Conservation (phyloP, 1,284 basidiomycete genomes). For the Rhodotorula sp. region DNA sequence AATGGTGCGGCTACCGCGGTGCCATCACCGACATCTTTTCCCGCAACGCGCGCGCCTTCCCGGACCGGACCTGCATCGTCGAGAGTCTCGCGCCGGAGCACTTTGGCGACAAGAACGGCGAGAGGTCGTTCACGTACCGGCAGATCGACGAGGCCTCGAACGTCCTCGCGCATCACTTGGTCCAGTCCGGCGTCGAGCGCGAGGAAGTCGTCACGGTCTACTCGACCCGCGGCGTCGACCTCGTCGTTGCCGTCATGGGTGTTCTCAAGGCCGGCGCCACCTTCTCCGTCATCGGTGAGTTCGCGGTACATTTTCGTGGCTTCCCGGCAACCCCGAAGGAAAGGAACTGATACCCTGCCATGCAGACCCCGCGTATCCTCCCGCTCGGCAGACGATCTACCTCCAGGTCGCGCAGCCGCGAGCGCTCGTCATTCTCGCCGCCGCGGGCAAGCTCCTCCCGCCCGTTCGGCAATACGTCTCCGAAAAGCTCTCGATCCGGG, state of each 20-base stretch:
- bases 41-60: slow-evolving; percentile 70
- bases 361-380: slow-evolving; percentile 92
- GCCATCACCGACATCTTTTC: slow-evolving; percentile 94
- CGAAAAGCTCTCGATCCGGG: slow-evolving; percentile 78
- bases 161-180: slow-evolving; percentile 84
- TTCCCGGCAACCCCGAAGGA: neutral
- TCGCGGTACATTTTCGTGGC: neutral
- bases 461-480: slow-evolving; percentile 82
- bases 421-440: slow-evolving; percentile 87
- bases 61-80: slow-evolving; percentile 77
- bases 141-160: slow-evolving; percentile 84
- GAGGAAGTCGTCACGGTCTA: slow-evolving; percentile 99
- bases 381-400: slow-evolving; percentile 92
- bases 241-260: slow-evolving; percentile 96
- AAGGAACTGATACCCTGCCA: neutral
- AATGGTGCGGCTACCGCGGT: slow-evolving; percentile 97
- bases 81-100: slow-evolving; percentile 63
- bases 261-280: slow-evolving; percentile 95
- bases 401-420: slow-evolving; percentile 90
- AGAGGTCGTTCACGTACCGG: slow-evolving; percentile 69
- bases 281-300: slow-evolving; percentile 91
- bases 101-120: slow-evolving; percentile 56
- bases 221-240: slow-evolving; percentile 91
- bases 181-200: slow-evolving; percentile 79
- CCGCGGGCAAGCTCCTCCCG: slow-evolving; percentile 79